Evolutionary conservation across 768 basidiomycete species (phyloP).

Genomic region (Pleurotus djamor): DNA sequence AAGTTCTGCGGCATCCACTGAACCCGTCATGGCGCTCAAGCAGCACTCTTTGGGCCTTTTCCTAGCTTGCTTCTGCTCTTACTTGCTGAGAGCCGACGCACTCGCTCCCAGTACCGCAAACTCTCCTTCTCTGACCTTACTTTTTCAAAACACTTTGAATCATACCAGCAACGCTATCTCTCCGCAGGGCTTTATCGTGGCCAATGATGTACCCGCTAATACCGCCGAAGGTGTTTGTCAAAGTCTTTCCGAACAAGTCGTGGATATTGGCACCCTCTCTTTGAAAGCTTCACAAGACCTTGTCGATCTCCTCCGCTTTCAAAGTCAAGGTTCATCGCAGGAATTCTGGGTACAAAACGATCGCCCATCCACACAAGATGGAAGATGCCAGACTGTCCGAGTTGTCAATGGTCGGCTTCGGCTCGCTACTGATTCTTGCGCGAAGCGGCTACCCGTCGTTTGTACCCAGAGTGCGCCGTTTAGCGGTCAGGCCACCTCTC

Average conservation of each 20-base stretch:
- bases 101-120: background rate
- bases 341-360: conserved; percentile 11
- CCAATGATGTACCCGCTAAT: conserved; percentile 14
- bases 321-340: background rate
- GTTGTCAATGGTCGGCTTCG: conserved; percentile 13
- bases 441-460: conserved; percentile 17
- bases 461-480: conserved; percentile 28
- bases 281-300: conserved; percentile 1
- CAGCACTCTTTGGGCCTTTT: background rate
- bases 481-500: conserved; percentile 17
- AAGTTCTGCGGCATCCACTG: background rate
- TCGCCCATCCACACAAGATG: conserved; percentile 14
- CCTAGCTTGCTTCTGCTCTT: background rate
- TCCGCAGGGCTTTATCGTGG: conserved; percentile 16
- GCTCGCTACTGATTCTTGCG: conserved; percentile 15
- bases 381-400: conserved; percentile 11
- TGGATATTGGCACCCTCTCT: background rate
- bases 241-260: background rate
- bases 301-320: background rate
- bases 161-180: conserved; percentile 2
- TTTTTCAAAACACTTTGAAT: conserved; percentile 31
- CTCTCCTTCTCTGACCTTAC: conserved; percentile 15
- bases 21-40: background rate
- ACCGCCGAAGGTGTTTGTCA: conserved; percentile 11
- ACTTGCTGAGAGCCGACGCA: background rate